These are phyloP conservation scores for Hanseniaspora opuntiae DNA, from an alignment of 805 yeast genomes.

Conservation along the genomic window DNA sequence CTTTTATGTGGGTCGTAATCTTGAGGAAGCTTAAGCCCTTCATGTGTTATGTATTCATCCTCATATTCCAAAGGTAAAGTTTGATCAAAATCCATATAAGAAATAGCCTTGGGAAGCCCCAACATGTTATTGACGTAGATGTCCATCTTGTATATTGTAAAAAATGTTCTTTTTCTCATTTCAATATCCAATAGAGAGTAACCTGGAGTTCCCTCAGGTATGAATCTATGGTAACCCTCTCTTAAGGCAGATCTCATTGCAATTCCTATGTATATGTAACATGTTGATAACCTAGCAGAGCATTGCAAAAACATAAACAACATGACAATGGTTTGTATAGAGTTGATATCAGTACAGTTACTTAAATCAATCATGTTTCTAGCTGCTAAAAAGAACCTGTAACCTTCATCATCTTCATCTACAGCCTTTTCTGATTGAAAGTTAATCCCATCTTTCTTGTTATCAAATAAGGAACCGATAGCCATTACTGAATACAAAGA, in stretches of 20 bases:
- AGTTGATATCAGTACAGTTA: slow-evolving; percentile 66
- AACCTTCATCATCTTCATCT: slow-evolving; percentile 49
- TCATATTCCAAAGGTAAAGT: slow-evolving; percentile 73
- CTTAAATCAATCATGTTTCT: slow-evolving; percentile 74
- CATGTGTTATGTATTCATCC: slow-evolving; percentile 69
- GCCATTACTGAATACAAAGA: slow-evolving; percentile 75
- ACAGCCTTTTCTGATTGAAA: slow-evolving; percentile 6
- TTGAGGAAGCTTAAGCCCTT: slow-evolving; percentile 24
- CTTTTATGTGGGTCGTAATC: slow-evolving; percentile 23
- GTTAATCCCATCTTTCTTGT: neutral
- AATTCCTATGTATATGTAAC: slow-evolving; percentile 82
- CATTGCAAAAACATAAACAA: slow-evolving; percentile 76
- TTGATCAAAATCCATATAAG: slow-evolving; percentile 77
- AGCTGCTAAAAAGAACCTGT: slow-evolving; percentile 72
- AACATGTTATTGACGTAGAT: slow-evolving; percentile 78
- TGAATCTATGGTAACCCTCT: slow-evolving; percentile 70
- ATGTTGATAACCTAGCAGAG: slow-evolving; percentile 76
- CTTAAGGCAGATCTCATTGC: slow-evolving; percentile 75
- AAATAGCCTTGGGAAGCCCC: slow-evolving; percentile 66
- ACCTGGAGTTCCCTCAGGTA: slow-evolving; percentile 34
- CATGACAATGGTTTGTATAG: slow-evolving; percentile 79
- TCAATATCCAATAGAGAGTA: slow-evolving; percentile 63
- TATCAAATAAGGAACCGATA: slow-evolving; percentile 58
- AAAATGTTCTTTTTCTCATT: slow-evolving; percentile 71
- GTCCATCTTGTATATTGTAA: slow-evolving; percentile 84